Percentiles rank a stretch among this genome's conserved stretches.
Evolutionary conservation across 2,329 filamentous ascomycete species (phyloP).

Genomic region (Colletotrichum simmondsii): DNA sequence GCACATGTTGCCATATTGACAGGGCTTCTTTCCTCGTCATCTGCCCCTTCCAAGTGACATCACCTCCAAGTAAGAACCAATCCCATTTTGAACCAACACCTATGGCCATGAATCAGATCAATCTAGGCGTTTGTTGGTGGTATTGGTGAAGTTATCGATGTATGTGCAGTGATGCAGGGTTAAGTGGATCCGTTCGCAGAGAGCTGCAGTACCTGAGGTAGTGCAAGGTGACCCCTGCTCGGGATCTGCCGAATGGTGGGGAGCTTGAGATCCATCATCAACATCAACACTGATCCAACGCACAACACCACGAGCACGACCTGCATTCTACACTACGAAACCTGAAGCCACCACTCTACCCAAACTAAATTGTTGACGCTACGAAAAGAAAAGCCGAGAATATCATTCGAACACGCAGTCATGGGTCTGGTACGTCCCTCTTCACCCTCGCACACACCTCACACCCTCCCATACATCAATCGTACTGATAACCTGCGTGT

Average conservation of each 20-base stretch:
- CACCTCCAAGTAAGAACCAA: background rate
- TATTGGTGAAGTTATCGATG: background rate
- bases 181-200: background rate
- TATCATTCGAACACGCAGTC: background rate
- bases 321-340: background rate
- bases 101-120: background rate
- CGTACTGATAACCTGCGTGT: background rate
- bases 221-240: constrained; percentile 11
- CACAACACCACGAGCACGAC: background rate
- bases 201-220: background rate
- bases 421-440: constrained; percentile 16
- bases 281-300: constrained; percentile 13
- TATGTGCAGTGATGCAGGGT: background rate
- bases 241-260: constrained; percentile 8
- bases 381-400: background rate
- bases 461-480: background rate
- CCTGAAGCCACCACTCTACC: background rate
- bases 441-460: background rate
- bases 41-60: too few relatives aligned
- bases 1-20: too few relatives aligned
- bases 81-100: background rate
- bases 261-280: background rate
- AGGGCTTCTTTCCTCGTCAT: too few relatives aligned
- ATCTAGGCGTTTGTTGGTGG: too few relatives aligned
- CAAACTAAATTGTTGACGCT: too few relatives aligned